A percentile compares a stretch with the other conserved stretches of the same genome.
phyloP scores from a whole-genome alignment of 1,139 yeast genomes.

The Candida sp. region DNA sequence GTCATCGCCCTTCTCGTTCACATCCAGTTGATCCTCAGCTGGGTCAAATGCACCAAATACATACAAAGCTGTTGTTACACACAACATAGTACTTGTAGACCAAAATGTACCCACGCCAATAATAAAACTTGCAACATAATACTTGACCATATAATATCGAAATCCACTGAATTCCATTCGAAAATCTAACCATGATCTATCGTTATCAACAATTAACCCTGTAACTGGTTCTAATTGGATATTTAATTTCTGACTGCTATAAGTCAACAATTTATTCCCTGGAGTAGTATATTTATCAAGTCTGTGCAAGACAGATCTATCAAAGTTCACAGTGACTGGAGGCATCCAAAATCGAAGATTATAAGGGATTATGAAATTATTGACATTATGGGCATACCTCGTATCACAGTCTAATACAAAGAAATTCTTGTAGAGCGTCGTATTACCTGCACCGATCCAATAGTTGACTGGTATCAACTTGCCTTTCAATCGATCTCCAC shows the following conservation, averaged over 20 bases:
- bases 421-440: constrained; percentile 6
- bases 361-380: constrained; percentile 34
- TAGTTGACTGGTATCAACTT: constrained; percentile 2
- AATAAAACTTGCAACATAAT: constrained; percentile 43
- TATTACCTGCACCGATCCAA: constrained; percentile 2
- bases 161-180: constrained; percentile 51
- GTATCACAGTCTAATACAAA: constrained; percentile 30
- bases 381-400: constrained; percentile 20
- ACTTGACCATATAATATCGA: constrained; percentile 51
- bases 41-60: constrained; percentile 7
- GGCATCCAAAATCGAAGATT: constrained; percentile 36
- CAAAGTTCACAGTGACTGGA: constrained; percentile 26
- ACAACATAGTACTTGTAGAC: constrained; percentile 30
- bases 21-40: background rate
- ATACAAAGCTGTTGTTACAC: constrained; percentile 22
- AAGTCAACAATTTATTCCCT: constrained; percentile 7
- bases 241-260: constrained; percentile 4
- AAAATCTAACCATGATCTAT: constrained; percentile 13
- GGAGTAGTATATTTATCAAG: constrained; percentile 2
- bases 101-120: constrained; percentile 52
- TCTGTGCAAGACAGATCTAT: constrained; percentile 7
- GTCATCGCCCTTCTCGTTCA: background rate
- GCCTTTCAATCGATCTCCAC: constrained; percentile 5
- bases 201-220: constrained; percentile 9
- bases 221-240: constrained; percentile 4